Percentiles rank a stretch among this genome's conserved stretches.
phyloP scores from a whole-genome alignment of 352 stramenopile genomes.

The Phytophthora tubulina region DNA sequence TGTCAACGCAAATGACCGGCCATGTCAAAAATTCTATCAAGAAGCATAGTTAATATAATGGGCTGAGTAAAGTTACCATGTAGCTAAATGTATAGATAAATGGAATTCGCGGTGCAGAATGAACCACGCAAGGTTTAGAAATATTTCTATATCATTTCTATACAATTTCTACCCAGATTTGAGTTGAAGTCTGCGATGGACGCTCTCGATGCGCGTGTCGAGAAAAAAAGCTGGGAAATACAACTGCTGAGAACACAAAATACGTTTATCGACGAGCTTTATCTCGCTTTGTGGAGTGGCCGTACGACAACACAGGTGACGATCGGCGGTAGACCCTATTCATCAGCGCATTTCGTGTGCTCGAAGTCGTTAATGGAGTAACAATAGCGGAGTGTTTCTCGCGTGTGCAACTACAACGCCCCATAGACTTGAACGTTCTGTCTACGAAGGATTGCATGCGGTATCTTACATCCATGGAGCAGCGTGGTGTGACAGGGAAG shows the following conservation, averaged over 20 bases:
- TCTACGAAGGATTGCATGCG: constrained; percentile 7
- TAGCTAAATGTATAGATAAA: neutral
- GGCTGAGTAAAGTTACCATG: too few species aligned
- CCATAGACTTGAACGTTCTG: neutral
- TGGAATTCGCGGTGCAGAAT: neutral
- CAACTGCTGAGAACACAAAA: neutral
- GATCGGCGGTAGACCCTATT: neutral
- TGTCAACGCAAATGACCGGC: too few species aligned
- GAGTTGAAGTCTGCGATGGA: neutral
- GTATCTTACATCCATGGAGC: constrained; percentile 1
- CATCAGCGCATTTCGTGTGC: neutral
- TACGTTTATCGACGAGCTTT: neutral
- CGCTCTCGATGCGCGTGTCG: neutral
- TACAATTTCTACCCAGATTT: neutral
- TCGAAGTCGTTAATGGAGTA: neutral
- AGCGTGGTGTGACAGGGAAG: neutral
- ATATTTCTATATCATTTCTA: neutral
- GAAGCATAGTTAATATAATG: too few species aligned
- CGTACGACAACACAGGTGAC: neutral
- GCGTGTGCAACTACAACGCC: neutral
- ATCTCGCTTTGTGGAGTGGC: neutral
- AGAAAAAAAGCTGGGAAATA: constrained; percentile 1
- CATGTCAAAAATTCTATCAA: too few species aligned
- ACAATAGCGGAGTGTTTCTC: neutral
- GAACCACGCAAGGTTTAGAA: neutral